Evolutionary conservation across 768 basidiomycete species (phyloP).

Genomic region (Holtermanniella nyarrowii): DNA sequence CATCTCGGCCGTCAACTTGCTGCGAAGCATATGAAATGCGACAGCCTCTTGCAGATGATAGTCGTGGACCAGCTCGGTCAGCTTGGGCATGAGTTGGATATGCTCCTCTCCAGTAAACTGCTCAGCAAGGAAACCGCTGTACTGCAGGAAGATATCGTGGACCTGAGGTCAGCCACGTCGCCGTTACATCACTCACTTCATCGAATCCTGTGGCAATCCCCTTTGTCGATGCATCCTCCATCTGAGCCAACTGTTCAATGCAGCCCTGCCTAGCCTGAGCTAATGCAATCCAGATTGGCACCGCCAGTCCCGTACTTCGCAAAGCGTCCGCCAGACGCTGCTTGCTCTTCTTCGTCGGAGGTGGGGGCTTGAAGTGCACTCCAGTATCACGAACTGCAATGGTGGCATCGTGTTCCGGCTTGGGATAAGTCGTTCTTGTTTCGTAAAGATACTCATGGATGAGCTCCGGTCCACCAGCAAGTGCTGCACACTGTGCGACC

Average conservation of each 20-base stretch:
- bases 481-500: constrained; percentile 74
- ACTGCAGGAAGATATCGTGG: constrained; percentile 85
- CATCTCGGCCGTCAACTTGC: constrained; percentile 41
- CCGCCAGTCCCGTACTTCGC: constrained; percentile 51
- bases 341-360: constrained; percentile 28
- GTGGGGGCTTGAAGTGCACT: constrained; percentile 22
- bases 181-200: constrained; percentile 52
- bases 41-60: constrained; percentile 77
- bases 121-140: constrained; percentile 72
- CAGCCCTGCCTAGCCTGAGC: constrained; percentile 61
- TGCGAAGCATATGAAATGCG: constrained; percentile 88
- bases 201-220: constrained; percentile 72
- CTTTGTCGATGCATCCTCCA: constrained; percentile 25
- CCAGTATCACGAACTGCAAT: constrained; percentile 10
- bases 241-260: constrained; percentile 12
- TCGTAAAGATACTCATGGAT: constrained; percentile 61
- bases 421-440: constrained; percentile 26
- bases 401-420: constrained; percentile 14
- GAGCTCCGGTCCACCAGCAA: constrained; percentile 80
- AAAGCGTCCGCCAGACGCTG: constrained; percentile 37
- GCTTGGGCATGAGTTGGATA: constrained; percentile 60
- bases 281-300: constrained; percentile 81
- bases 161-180: constrained; percentile 48
- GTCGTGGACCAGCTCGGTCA: constrained; percentile 58
- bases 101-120: constrained; percentile 64